Percentiles rank a stretch among this genome's conserved stretches.
Evolutionary conservation across 441 rosid genomes (phyloP).

Genomic region (Francoa sonchifolia): DNA sequence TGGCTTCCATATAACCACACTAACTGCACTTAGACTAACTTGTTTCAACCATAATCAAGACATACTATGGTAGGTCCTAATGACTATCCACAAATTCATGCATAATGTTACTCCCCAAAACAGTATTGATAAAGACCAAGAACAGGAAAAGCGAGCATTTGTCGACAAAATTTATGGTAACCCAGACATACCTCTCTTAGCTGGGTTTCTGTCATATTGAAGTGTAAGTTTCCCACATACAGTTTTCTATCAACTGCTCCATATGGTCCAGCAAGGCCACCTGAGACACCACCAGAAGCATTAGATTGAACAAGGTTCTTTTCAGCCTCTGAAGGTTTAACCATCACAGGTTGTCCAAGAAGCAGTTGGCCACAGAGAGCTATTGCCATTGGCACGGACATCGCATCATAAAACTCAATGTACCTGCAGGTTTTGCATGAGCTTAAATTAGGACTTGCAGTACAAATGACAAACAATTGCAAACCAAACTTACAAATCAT

Average conservation of each 20-base stretch:
- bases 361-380: slow-evolving; percentile 76
- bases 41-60: too few species aligned
- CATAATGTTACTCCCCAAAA: too few species aligned
- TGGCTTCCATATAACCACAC: too few species aligned
- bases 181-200: slow-evolving; percentile 61
- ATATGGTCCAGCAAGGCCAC: slow-evolving; percentile 50
- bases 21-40: too few species aligned
- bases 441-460: too few species aligned
- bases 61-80: too few species aligned
- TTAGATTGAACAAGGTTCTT: slow-evolving; percentile 81
- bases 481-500: slow-evolving; percentile 40
- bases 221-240: slow-evolving; percentile 83
- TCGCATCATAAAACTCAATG: slow-evolving; percentile 87
- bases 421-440: too few species aligned
- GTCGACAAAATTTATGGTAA: not conserved
- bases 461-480: slow-evolving; percentile 6
- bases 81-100: too few species aligned
- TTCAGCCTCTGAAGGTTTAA: slow-evolving; percentile 96
- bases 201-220: slow-evolving; percentile 82
- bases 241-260: slow-evolving; percentile 79
- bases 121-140: too few species aligned
- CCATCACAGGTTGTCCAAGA: slow-evolving; percentile 92
- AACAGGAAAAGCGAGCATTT: too few species aligned
- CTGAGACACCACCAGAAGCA: slow-evolving; percentile 32
- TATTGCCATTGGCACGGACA: slow-evolving; percentile 99